phyloP scores from a whole-genome alignment of 257 asterid species.

The Solanum okadae region DNA sequence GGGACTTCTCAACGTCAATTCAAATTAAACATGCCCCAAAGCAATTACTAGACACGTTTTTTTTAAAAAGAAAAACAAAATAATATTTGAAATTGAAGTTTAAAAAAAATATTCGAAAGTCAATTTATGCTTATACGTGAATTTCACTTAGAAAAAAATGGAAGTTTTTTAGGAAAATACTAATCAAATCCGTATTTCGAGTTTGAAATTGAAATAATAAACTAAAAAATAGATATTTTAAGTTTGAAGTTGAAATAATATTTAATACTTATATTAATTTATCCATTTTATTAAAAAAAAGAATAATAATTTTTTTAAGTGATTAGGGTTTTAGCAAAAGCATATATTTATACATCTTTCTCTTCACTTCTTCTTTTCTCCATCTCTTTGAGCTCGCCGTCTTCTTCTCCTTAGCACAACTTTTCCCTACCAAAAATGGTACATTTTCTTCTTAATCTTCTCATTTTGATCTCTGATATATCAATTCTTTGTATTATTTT shows the following conservation, averaged over 20 bases:
- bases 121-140: neutral
- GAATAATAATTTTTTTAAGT: neutral
- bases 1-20: neutral
- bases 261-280: neutral
- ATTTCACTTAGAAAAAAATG: neutral
- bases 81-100: neutral
- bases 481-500: neutral
- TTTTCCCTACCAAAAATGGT: neutral
- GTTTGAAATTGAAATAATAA: neutral
- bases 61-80: neutral
- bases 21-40: neutral
- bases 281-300: neutral
- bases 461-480: neutral
- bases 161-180: neutral
- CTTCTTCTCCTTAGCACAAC: neutral
- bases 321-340: neutral
- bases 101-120: neutral
- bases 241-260: neutral
- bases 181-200: neutral
- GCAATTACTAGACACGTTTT: neutral
- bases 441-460: neutral
- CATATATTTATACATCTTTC: neutral
- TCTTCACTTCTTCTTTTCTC: neutral
- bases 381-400: neutral
- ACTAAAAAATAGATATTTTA: neutral